A percentile compares a stretch with the other conserved stretches of the same genome.
Conservation (phyloP, 2,329 filamentous ascomycete species). For the Cryphonectria radicalis region DNA sequence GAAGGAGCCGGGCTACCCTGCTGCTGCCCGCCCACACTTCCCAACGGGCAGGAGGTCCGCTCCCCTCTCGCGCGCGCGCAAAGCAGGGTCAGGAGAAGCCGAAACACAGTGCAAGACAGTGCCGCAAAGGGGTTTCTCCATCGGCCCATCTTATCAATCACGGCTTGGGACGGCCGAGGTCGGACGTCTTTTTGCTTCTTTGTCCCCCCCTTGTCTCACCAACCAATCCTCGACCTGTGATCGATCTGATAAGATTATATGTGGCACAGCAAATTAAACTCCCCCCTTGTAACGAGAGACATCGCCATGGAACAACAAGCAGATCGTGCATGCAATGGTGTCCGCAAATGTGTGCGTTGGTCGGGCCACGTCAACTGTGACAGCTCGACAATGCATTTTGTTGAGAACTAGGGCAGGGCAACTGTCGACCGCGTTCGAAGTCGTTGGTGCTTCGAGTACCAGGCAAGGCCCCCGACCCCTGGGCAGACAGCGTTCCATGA, state of each 20-base stretch:
- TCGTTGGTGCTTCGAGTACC: neutral
- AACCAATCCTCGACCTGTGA: slow-evolving; percentile 12
- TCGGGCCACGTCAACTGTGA: neutral
- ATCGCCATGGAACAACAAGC: neutral
- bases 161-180: neutral
- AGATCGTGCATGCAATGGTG: neutral
- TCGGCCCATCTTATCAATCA: slow-evolving; percentile 2
- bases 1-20: neutral
- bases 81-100: neutral
- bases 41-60: slow-evolving; percentile 7
- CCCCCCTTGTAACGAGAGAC: neutral
- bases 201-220: neutral
- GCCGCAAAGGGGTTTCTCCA: neutral
- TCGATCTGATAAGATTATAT: slow-evolving; percentile 29
- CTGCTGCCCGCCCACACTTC: neutral
- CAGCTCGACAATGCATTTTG: neutral
- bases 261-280: slow-evolving; percentile 5
- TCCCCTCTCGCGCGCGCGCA: neutral
- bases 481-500: neutral
- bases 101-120: slow-evolving; percentile 14
- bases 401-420: neutral
- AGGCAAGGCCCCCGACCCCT: neutral
- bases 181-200: neutral
- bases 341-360: neutral
- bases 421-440: neutral